Conservation (phyloP, 495 filamentous ascomycete species). For the Tuber brumale region DNA sequence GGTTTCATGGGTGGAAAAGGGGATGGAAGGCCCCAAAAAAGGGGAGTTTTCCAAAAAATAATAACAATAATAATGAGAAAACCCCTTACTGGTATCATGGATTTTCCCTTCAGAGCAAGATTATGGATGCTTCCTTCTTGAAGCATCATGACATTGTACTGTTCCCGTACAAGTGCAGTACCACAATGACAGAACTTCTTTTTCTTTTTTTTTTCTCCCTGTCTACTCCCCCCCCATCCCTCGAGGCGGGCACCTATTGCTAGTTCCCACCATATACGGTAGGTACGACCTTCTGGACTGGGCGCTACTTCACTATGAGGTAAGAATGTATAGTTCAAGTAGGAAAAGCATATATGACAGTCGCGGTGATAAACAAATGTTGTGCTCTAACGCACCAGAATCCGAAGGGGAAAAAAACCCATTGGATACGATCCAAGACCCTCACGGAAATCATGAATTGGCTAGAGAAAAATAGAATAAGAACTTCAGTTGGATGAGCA, state of each 20-base stretch:
- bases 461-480: not conserved
- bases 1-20: conserved; percentile 36
- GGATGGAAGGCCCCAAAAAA: conserved; percentile 17
- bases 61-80: not conserved
- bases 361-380: not conserved
- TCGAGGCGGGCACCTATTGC: not conserved
- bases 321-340: not conserved
- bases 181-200: not conserved
- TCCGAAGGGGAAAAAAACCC: not conserved
- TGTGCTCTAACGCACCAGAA: not conserved
- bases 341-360: not conserved
- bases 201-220: not conserved
- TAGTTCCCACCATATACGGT: not conserved
- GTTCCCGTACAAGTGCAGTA: not conserved
- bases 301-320: not conserved
- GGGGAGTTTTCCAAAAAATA: conserved; percentile 12
- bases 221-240: not conserved
- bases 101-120: not conserved
- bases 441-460: not conserved
- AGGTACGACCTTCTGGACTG: not conserved
- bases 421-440: not conserved
- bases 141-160: not conserved
- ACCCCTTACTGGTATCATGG: not conserved
- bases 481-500: not conserved
- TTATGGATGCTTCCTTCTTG: not conserved